Evolutionary conservation across 371 early-diverging fungal species (phyloP).

Genomic region (Capniomyces stellatus): DNA sequence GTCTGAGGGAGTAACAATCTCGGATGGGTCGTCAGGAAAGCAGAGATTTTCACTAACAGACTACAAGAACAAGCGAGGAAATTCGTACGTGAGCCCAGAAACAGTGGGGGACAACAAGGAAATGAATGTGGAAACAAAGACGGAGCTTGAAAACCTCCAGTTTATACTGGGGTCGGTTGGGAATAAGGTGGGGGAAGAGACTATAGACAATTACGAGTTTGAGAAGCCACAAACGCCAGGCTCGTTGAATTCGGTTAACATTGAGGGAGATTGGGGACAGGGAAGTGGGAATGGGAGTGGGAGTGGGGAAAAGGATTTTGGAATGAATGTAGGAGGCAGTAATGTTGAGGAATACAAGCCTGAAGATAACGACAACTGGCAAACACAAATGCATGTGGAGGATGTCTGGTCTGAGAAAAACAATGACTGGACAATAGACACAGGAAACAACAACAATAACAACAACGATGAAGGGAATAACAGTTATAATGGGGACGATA

Average conservation of each 20-base stretch:
- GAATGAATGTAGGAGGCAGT: neutral
- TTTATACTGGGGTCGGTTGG: slow-evolving; percentile 13
- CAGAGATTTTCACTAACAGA: slow-evolving; percentile 24
- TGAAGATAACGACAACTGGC: neutral
- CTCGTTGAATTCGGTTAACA: neutral
- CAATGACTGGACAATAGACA: slow-evolving; percentile 1
- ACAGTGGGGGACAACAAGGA: slow-evolving; percentile 1
- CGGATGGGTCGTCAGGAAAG: neutral
- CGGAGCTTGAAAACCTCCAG: slow-evolving; percentile 25
- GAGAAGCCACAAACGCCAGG: slow-evolving; percentile 1
- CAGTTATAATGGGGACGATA: slow-evolving; percentile 4
- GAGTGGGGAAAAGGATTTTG: slow-evolving; percentile 1
- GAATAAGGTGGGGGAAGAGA: neutral
- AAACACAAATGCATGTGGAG: slow-evolving; percentile 10
- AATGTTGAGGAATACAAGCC: neutral
- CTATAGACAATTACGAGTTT: neutral
- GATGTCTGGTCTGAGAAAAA: slow-evolving; percentile 13
- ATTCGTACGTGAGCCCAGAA: slow-evolving; percentile 4
- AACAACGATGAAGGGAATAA: slow-evolving; percentile 8
- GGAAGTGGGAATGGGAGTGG: neutral
- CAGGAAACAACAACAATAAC: neutral
- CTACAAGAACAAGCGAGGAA: slow-evolving; percentile 23
- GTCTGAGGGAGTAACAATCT: neutral
- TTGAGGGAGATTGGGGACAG: neutral
- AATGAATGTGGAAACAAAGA: slow-evolving; percentile 10